Conservation (phyloP, 352 stramenopile species). For the Globisporangium ultimum region DNA sequence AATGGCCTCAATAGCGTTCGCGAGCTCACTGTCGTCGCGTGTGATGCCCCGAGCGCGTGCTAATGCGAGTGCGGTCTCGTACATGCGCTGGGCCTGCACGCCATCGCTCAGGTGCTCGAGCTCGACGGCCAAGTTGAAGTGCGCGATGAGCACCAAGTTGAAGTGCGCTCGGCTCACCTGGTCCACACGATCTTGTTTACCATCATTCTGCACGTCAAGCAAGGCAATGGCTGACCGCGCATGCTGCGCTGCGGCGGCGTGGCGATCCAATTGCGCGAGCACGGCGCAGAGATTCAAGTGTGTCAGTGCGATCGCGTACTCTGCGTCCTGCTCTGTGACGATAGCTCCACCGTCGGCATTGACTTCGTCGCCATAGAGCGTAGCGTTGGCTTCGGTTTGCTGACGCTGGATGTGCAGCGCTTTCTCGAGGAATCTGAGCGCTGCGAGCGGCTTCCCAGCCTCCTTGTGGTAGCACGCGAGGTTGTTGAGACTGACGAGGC, state of each 20-base stretch:
- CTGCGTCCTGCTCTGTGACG: too few relatives aligned
- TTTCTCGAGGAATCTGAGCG: conserved; percentile 44
- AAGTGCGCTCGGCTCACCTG: not conserved
- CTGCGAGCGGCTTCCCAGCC: conserved; percentile 29
- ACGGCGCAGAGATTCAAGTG: conserved; percentile 64
- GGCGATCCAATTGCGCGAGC: conserved; percentile 48
- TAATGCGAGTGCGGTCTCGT: conserved; percentile 19
- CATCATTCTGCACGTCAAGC: conserved; percentile 3
- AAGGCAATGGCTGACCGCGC: conserved; percentile 36
- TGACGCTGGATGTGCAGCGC: conserved; percentile 46
- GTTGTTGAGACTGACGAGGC: conserved; percentile 63
- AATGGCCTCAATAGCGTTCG: conserved; percentile 23
- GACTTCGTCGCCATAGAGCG: too few relatives aligned
- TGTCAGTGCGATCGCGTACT: conserved; percentile 34
- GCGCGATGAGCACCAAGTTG: conserved; percentile 35
- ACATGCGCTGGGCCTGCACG: conserved; percentile 17
- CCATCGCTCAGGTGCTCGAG: conserved; percentile 42
- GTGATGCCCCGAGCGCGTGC: conserved; percentile 14
- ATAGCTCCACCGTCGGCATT: too few relatives aligned
- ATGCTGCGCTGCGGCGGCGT: conserved; percentile 42
- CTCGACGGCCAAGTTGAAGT: conserved; percentile 64
- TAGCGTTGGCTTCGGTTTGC: not conserved
- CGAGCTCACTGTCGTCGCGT: conserved; percentile 20
- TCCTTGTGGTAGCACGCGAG: conserved; percentile 58
- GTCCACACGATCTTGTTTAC: not conserved